Base-by-base conservation (phyloP, 768 basidiomycete genomes). In the Boletellus ananas region DNA sequence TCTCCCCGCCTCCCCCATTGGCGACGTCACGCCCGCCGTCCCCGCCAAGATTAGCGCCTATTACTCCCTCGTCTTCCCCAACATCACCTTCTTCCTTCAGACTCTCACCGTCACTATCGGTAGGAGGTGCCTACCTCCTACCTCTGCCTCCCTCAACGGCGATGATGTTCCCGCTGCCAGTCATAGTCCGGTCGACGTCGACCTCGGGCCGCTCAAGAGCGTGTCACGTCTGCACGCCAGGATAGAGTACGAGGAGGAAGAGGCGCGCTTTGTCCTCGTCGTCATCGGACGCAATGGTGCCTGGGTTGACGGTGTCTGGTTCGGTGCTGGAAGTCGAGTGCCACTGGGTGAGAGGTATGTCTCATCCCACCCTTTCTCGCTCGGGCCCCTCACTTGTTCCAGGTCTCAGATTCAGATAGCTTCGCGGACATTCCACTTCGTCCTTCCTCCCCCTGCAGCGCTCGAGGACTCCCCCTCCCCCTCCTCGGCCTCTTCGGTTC, bases 251-350 rank as follows among this genome's bases (percentile, higher is more conserved):
- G 91, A 94, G 74, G 85, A 89, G 65, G 87, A 90, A 8, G 85
- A 87, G 54, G 89, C 90, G 54, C 83, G 87, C 45, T 96, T 94
- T 65, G 84, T 90, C 14, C 79, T 99, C 33, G 83, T 84, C 52
- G 94, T 99, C 34, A 79, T 91, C 34, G 96, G 96, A n/a, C 77
- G 96, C 51, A 98, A 99, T 61, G 96, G 96, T 12, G 94, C 94
- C 16, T 97, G 94, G 88, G 93, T 99, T 5, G 94, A 98, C 57
- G 94, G 94, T 27, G 83, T 90, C n/a, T 99, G 94, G 90, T 85
- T 84, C 43, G 88, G 87, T 11, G 85, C 89, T 56, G 92, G 94
- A 14, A 86, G 87, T 52, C 81, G 84, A 52, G 87, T 93, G n/a
- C 80, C 88, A 27, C 73, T 99, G 18, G 76, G 85, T 34, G 90